phyloP scores from a whole-genome alignment of 2,329 filamentous ascomycete species.

The Knoxdaviesia capensis region DNA sequence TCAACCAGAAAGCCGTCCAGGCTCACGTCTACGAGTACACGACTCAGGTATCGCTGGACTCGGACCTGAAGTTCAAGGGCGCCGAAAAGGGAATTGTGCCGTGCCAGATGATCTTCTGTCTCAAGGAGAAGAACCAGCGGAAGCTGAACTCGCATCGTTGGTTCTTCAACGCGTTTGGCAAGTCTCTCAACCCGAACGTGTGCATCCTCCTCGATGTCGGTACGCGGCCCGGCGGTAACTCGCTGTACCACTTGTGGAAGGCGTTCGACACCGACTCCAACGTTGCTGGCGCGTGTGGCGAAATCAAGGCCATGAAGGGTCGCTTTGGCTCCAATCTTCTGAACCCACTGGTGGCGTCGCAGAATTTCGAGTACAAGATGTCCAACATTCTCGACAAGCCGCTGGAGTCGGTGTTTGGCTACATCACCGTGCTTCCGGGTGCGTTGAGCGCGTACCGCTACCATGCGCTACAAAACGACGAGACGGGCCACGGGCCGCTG shows the following conservation, averaged over 20 bases:
- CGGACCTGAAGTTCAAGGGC: conserved; percentile 95
- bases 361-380: conserved; percentile 99
- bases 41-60: conserved; percentile 87
- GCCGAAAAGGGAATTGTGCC: conserved; percentile 98
- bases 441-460: conserved; percentile 91
- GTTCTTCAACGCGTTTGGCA: conserved; percentile 98
- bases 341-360: conserved; percentile 86
- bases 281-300: conserved; percentile 87
- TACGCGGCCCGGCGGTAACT: conserved; percentile 71
- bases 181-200: conserved; percentile 81
- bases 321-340: conserved; percentile 63
- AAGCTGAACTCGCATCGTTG: conserved; percentile 97
- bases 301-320: conserved; percentile 95
- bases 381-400: conserved; percentile 98
- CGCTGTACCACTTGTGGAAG: conserved; percentile 97
- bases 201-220: conserved; percentile 95
- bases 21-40: conserved; percentile 99
- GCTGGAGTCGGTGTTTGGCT: conserved; percentile 89
- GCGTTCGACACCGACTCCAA: conserved; percentile 96
- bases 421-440: conserved; percentile 91
- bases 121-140: conserved; percentile 95
- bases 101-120: conserved; percentile 93
- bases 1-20: conserved; percentile 89
- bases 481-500: conserved; percentile 81
- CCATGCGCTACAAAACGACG: conserved; percentile 88